Evolutionary conservation across 768 basidiomycete genomes (phyloP), one percentile per base, ranked within the genome.

Genomic region (Suillus luteus): DNA sequence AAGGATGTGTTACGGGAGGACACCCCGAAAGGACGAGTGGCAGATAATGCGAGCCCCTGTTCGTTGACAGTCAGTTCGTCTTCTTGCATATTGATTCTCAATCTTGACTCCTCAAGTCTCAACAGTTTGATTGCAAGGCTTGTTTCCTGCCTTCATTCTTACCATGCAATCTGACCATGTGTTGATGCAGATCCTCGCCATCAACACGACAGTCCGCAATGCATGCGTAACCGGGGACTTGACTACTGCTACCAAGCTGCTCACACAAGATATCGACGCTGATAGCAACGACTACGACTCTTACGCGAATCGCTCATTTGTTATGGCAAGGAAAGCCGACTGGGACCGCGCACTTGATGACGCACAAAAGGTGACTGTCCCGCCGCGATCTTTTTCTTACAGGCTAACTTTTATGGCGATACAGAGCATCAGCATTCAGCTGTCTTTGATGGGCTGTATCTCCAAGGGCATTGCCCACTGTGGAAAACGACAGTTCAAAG

Each of bases 251-350:
- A 35, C 37, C 5, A 19, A 2, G 12, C 3, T 22, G 3, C 7
- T 55, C 1, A 22, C 54, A 2, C 35, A 55, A 37, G 35, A 55
- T 6, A 55, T 55, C 14, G 12, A n/a, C 1, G 12, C 12, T 8
- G 7, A 55, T 55, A 0, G 7, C 12, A 37, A 37, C 12, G n/a
- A 55, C n/a, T 22, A 55, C 5, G 22, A 14, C 7, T n/a, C 54
- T 14, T 55, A 55, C 9, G 54, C 54, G 6, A 55, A 22, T 55
- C 35, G n/a, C 14, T 55, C 54, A 2, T 37, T 55, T 55, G 54
- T 55, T 3, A 22, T 14, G n/a, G 35, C 54, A 1, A n/a, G 54
- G 37, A 55, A 55, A 8, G 2, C n/a, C 12, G 54, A 55, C 12
- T 55, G 54, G 54, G 35, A 55, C 35, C 0, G 3, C 1, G 54